Evolutionary conservation across 306 rosid species (phyloP).

Genomic region (Senna tora): DNA sequence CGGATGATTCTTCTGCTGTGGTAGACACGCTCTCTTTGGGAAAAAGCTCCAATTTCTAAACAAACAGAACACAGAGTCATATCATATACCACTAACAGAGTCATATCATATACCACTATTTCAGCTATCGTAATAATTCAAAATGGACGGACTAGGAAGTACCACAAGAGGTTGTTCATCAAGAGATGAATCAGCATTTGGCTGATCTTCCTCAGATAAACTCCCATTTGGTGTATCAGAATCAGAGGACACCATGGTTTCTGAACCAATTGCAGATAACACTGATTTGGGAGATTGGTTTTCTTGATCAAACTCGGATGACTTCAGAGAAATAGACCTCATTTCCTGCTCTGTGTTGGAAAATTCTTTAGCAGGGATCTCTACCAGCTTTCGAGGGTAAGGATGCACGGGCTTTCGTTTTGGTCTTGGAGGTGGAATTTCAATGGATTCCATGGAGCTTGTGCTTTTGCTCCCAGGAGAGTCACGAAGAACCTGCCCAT

Average conservation of each 20-base stretch:
- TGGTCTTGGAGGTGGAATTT: constrained; percentile 91
- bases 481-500: constrained; percentile 60
- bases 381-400: constrained; percentile 75
- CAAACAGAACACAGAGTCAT: constrained; percentile 26
- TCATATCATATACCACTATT: neutral
- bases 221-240: constrained; percentile 55
- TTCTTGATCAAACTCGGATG: constrained; percentile 54
- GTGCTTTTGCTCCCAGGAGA: constrained; percentile 42
- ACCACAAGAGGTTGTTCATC: constrained; percentile 51
- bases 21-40: constrained; percentile 32
- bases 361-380: constrained; percentile 29
- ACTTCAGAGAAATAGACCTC: constrained; percentile 52
- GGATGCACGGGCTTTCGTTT: constrained; percentile 85
- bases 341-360: constrained; percentile 35
- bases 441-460: constrained; percentile 50
- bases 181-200: constrained; percentile 36
- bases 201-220: constrained; percentile 46
- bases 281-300: constrained; percentile 77
- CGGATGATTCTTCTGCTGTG: constrained; percentile 42
- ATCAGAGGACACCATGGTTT: constrained; percentile 47
- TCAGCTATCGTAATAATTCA: neutral
- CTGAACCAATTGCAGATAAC: constrained; percentile 52
- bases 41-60: constrained; percentile 52
- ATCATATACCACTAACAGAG: neutral
- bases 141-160: constrained; percentile 32